A percentile compares a stretch with the other conserved stretches of the same genome.
Conservation (phyloP, 331 rosid species). For the Malus hybrid region DNA sequence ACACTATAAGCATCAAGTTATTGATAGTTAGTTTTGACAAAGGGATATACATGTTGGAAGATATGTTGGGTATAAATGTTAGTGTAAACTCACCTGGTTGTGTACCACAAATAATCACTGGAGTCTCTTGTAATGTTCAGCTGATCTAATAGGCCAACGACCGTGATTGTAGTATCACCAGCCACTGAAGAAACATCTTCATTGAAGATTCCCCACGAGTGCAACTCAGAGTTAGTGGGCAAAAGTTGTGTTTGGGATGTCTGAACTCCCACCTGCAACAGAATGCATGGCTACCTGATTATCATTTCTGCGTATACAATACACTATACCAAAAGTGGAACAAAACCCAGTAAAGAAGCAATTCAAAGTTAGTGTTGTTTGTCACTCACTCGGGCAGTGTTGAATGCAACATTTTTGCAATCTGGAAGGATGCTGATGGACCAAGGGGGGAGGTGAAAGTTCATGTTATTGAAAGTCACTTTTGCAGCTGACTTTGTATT, state of each 20-base stretch:
- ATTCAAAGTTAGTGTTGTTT: not conserved
- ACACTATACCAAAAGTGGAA: not conserved
- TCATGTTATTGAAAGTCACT: slow-evolving; percentile 33
- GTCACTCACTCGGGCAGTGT: slow-evolving; percentile 42
- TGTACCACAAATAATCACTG: slow-evolving; percentile 38
- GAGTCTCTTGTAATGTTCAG: slow-evolving; percentile 32
- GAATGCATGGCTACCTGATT: not conserved
- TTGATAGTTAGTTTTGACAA: not conserved
- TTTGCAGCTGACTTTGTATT: slow-evolving; percentile 23
- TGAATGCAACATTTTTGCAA: slow-evolving; percentile 32
- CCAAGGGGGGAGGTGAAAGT: slow-evolving; percentile 45
- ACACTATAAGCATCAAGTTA: slow-evolving; percentile 20
- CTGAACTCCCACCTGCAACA: slow-evolving; percentile 32
- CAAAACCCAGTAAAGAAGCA: not conserved
- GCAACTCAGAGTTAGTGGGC: slow-evolving; percentile 10
- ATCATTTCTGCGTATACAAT: not conserved
- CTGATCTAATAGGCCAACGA: slow-evolving; percentile 32
- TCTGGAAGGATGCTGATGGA: slow-evolving; percentile 46
- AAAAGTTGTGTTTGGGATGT: slow-evolving; percentile 20
- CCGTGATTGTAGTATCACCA: slow-evolving; percentile 14
- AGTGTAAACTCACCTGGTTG: slow-evolving; percentile 20
- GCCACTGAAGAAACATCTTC: slow-evolving; percentile 28
- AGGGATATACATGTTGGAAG: not conserved
- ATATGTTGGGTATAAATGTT: not conserved
- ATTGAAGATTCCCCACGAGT: slow-evolving; percentile 23